Conservation (phyloP, 495 filamentous ascomycete species). For the Penicillium coprophilum region DNA sequence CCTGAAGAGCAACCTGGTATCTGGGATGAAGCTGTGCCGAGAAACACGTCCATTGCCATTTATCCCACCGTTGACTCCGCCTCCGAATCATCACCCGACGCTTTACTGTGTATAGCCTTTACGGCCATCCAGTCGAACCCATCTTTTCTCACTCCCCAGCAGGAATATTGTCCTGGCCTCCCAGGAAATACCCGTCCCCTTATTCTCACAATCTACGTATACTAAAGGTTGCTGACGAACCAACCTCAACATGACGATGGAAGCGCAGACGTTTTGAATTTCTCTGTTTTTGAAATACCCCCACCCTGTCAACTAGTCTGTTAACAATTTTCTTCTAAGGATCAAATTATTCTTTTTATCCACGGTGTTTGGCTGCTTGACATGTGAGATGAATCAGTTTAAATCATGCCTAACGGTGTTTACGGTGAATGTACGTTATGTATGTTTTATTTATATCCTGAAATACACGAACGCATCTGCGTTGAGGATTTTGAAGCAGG, state of each 20-base stretch:
- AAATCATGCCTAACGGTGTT: neutral
- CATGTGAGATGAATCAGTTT: neutral
- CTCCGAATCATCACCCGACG: neutral
- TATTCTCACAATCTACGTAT: neutral
- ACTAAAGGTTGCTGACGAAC: neutral
- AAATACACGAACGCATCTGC: neutral
- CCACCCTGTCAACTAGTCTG: neutral
- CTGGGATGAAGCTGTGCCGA: neutral
- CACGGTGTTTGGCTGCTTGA: neutral
- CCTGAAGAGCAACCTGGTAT: neutral
- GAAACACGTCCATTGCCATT: neutral
- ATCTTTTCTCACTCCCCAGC: neutral
- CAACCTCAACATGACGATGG: neutral
- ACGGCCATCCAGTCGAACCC: neutral
- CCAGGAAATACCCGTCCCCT: neutral
- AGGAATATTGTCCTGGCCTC: neutral
- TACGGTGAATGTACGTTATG: neutral
- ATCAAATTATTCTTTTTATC: neutral
- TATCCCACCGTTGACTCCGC: too few species aligned
- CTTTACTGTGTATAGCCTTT: neutral
- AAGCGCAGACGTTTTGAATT: neutral
- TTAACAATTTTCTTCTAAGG: neutral
- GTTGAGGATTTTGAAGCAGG: too few species aligned
- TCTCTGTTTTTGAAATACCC: slow-evolving; percentile 1
- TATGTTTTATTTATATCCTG: neutral